Conservation (phyloP, 371 early-diverging fungal genomes). For the Umbelopsis sp. region DNA sequence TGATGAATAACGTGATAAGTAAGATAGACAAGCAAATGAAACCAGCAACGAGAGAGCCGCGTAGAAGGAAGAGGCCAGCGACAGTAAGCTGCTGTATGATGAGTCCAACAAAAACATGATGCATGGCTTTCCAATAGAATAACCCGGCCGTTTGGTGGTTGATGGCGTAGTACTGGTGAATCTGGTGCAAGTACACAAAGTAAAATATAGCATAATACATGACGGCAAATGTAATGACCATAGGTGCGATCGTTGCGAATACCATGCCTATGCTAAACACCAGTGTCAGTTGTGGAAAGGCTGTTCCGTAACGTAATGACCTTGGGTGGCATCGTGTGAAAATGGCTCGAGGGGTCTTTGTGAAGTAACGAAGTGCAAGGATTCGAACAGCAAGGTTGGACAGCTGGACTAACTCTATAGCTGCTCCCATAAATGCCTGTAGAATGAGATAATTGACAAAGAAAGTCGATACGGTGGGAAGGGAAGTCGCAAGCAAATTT, state of each 20-base stretch:
- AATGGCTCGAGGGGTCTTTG: constrained; percentile 51
- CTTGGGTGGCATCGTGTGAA: constrained; percentile 24
- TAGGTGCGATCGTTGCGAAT: constrained; percentile 60
- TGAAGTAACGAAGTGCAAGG: constrained; percentile 42
- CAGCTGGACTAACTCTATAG: constrained; percentile 50
- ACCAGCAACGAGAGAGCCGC: neutral
- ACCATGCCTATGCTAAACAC: constrained; percentile 61
- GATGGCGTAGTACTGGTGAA: constrained; percentile 53
- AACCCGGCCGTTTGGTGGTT: constrained; percentile 44
- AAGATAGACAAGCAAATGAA: neutral
- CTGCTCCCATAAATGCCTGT: constrained; percentile 49
- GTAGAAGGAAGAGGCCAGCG: constrained; percentile 56
- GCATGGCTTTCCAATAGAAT: constrained; percentile 43
- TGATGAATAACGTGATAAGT: neutral
- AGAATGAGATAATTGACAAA: constrained; percentile 62
- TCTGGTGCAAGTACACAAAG: constrained; percentile 59
- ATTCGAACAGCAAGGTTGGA: constrained; percentile 40
- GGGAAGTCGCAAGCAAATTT: constrained; percentile 30
- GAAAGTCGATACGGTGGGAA: constrained; percentile 51
- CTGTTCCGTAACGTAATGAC: constrained; percentile 31
- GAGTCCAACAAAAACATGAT: constrained; percentile 42
- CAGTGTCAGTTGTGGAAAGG: constrained; percentile 57
- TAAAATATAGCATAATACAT: constrained; percentile 60
- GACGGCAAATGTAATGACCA: constrained; percentile 55
- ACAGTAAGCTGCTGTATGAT: constrained; percentile 56